Evolutionary conservation across 1,139 yeast genomes (phyloP).

Genomic region (Meyerozyma elateridarum): DNA sequence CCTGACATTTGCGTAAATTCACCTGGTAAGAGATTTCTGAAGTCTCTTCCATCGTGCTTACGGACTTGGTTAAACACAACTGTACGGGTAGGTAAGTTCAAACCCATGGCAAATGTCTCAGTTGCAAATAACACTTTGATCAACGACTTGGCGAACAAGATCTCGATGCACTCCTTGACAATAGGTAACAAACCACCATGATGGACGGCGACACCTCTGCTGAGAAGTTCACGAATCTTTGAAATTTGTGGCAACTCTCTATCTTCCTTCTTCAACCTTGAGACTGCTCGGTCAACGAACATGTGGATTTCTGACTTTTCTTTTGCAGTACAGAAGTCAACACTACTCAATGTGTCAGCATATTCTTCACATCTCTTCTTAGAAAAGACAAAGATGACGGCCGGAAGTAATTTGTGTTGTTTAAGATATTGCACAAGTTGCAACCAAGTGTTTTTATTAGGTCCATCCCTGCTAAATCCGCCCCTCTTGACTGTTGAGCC

Average conservation of each 20-base stretch:
- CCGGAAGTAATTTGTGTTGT: constrained; percentile 70
- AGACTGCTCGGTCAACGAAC: constrained; percentile 86
- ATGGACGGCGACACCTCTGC: constrained; percentile 94
- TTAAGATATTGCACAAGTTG: constrained; percentile 70
- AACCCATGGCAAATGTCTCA: constrained; percentile 97
- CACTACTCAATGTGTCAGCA: constrained; percentile 69
- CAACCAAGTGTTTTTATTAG: constrained; percentile 75
- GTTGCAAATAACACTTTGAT: constrained; percentile 94
- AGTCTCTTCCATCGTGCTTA: constrained; percentile 84
- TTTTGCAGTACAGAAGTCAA: constrained; percentile 75
- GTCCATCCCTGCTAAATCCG: constrained; percentile 54
- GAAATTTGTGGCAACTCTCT: constrained; percentile 88
- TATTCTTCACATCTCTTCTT: constrained; percentile 91
- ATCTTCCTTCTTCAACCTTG: constrained; percentile 86
- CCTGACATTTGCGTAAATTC: constrained; percentile 99
- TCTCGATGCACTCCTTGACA: constrained; percentile 92
- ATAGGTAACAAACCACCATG: constrained; percentile 96
- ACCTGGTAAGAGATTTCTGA: constrained; percentile 84
- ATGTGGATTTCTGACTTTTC: constrained; percentile 90
- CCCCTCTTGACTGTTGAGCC: constrained; percentile 11
- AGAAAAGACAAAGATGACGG: constrained; percentile 88
- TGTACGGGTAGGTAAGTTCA: constrained; percentile 93
- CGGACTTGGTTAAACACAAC: constrained; percentile 83
- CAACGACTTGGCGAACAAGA: constrained; percentile 77
- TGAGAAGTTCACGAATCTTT: constrained; percentile 72